Evolutionary conservation across 306 rosid genomes (phyloP).

Genomic region (Alnus glutinosa): DNA sequence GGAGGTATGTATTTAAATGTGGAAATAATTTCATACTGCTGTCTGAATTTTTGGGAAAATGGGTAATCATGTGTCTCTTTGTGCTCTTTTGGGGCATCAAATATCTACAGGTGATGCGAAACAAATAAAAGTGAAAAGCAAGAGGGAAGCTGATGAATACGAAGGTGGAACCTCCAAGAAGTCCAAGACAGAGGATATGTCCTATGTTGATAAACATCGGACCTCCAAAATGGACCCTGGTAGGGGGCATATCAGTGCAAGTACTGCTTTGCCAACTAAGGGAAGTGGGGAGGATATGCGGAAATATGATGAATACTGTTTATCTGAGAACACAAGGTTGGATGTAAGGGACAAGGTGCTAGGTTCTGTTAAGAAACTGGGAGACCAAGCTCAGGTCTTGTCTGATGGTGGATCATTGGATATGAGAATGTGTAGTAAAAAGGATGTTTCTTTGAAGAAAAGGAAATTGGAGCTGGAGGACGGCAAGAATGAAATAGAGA

Average conservation of each 20-base stretch:
- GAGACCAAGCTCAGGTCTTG: constrained; percentile 40
- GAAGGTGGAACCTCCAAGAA: constrained; percentile 46
- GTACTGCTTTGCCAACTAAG: constrained; percentile 36
- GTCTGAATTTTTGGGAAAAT: not conserved
- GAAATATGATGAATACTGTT: constrained; percentile 45
- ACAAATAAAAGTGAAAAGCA: constrained; percentile 49
- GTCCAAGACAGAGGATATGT: constrained; percentile 41
- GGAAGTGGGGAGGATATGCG: constrained; percentile 44
- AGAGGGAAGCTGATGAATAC: constrained; percentile 49
- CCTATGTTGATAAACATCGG: constrained; percentile 32
- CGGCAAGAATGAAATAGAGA: constrained; percentile 34
- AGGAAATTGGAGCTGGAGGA: constrained; percentile 56
- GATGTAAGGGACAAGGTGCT: constrained; percentile 33
- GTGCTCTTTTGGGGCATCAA: not conserved
- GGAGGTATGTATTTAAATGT: constrained; percentile 47
- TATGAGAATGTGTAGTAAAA: constrained; percentile 20
- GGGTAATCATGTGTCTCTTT: constrained; percentile 3
- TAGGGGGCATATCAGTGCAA: constrained; percentile 39
- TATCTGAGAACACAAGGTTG: constrained; percentile 30
- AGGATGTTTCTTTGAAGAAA: constrained; percentile 46
- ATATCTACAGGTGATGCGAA: constrained; percentile 48
- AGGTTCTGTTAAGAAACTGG: constrained; percentile 43
- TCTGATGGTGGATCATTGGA: constrained; percentile 42
- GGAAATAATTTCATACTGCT: constrained; percentile 17
- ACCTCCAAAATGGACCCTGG: constrained; percentile 38